Evolutionary conservation across 2,329 filamentous ascomycete genomes (phyloP), one percentile per base, ranked within the genome.

Genomic region (Nothomitra cinnamomea): DNA sequence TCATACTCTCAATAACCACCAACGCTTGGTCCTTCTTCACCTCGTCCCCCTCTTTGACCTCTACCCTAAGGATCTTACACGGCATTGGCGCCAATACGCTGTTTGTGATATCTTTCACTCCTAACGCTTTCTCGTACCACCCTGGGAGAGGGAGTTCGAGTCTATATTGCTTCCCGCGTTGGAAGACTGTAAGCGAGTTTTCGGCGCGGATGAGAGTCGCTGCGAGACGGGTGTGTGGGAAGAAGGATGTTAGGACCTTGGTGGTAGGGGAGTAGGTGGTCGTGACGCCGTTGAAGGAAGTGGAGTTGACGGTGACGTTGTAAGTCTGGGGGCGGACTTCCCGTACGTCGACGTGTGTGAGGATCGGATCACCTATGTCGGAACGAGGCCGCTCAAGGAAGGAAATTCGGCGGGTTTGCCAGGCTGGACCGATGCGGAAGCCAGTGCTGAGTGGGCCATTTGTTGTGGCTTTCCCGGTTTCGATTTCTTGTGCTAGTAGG

Each of bases 81-180:
- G 92, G 92, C 92, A 98, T 98, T 0, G 92, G 92, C 21, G 92
- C 87, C 22, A 86, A 75, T 1, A 96, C 87, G 53, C 84, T 92
- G 56, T 90, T 89, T 5, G 81, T 75, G 0, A 77, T 76, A 62
- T 94, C 87, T 65, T 87, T 89, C 57, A 85, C 70, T 7, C 90
- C 89, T 6, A 95, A 73, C 0, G 87, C 88, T 68, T 94, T 90
- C 61, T 88, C 85, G 55, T 85, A 83, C 88, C 89, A 98, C 45
- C 73, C 72, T 0, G 90, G 88, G 45, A 71, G 66, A 0, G 73
- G 70, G 21, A 79, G 67, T 8, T 69, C 66, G 3, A 84, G 66
- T 1, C 74, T 71, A 61, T 79, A 77, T 57, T 80, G 77, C 19
- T 67, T 69, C 2, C 79, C 79, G 38, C 72, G 75, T 58, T 82